Evolutionary conservation across 208 protist genomes (phyloP).

Genomic region (Wallacemonas sp.): DNA sequence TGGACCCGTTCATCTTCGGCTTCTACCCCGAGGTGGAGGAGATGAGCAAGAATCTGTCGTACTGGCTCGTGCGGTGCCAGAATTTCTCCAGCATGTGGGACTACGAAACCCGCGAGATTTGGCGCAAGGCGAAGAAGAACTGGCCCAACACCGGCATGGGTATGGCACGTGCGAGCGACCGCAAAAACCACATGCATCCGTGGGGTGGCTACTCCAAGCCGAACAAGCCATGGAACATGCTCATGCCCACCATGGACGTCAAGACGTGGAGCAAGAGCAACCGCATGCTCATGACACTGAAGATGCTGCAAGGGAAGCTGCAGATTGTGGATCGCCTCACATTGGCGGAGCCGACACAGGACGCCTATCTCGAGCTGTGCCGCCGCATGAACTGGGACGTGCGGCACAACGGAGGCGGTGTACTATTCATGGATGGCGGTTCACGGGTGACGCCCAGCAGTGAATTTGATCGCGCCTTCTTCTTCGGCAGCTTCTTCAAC

Average conservation of each 20-base stretch:
- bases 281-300: conserved; percentile 86
- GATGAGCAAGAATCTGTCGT: conserved; percentile 73
- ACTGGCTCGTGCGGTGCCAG: conserved; percentile 88
- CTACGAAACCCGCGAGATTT: conserved; percentile 88
- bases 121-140: conserved; percentile 89
- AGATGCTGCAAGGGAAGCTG: conserved; percentile 88
- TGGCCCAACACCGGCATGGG: conserved; percentile 92
- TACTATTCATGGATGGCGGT: conserved; percentile 91
- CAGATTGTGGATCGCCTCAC: conserved; percentile 85
- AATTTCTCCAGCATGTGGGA: conserved; percentile 91
- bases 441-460: conserved; percentile 81
- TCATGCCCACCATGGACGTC: conserved; percentile 88
- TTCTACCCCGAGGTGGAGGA: conserved; percentile 79
- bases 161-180: conserved; percentile 82
- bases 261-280: conserved; percentile 87
- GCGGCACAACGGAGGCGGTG: conserved; percentile 83
- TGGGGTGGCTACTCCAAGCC: conserved; percentile 82
- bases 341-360: conserved; percentile 77
- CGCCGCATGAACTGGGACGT: conserved; percentile 88
- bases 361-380: conserved; percentile 78
- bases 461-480: conserved; percentile 87
- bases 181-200: conserved; percentile 74
- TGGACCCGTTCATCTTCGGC: conserved; percentile 91
- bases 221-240: conserved; percentile 90
- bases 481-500: conserved; percentile 92